These are phyloP conservation scores for Nicotiana undulata DNA, from an alignment of 257 asterid genomes.

Conservation along the genomic window DNA sequence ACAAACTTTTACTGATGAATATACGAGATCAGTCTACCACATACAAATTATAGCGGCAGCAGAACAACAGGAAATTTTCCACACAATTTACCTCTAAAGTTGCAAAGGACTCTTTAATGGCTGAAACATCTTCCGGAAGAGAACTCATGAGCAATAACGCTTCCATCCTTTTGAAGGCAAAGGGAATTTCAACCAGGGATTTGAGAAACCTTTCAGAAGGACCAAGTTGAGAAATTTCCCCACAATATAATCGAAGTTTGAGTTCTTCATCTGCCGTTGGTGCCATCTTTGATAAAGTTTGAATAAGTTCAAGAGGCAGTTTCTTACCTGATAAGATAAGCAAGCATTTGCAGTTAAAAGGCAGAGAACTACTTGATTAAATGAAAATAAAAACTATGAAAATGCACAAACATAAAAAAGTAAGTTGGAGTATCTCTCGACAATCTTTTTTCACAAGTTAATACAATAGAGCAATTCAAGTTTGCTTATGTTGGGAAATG, in stretches of 20 bases:
- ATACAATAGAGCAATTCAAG: background rate
- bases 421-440: background rate
- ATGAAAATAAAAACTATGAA: background rate
- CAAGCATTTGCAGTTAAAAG: slow-evolving; percentile 11
- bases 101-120: slow-evolving; percentile 49
- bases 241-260: slow-evolving; percentile 63
- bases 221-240: slow-evolving; percentile 63
- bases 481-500: background rate
- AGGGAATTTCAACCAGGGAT: slow-evolving; percentile 65
- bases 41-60: background rate
- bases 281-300: slow-evolving; percentile 58
- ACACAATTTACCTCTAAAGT: slow-evolving; percentile 74
- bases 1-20: background rate
- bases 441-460: background rate
- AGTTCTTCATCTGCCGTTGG: slow-evolving; percentile 84
- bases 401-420: background rate
- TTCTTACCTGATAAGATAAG: slow-evolving; percentile 45
- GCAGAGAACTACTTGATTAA: background rate
- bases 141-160: slow-evolving; percentile 58
- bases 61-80: background rate
- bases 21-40: background rate
- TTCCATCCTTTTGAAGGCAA: slow-evolving; percentile 77
- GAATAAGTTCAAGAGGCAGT: slow-evolving; percentile 63
- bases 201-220: slow-evolving; percentile 84
- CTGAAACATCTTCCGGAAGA: slow-evolving; percentile 61